Percentiles rank a stretch among this genome's conserved stretches.
These are phyloP conservation scores for Musa acuminata DNA, from an alignment of 176 grass and related monocot species.

Conservation along the genomic window DNA sequence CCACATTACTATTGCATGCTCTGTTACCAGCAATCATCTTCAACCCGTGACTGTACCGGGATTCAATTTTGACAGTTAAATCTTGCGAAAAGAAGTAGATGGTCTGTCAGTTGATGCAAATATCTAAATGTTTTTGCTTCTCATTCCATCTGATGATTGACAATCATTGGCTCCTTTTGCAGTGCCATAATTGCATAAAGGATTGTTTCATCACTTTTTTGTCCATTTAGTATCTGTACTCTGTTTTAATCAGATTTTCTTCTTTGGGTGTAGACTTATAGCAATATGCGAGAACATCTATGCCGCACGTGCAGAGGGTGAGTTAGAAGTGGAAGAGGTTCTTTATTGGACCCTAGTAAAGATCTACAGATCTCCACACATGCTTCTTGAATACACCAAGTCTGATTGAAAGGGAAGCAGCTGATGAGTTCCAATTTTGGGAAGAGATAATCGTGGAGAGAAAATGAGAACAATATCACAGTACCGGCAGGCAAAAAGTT, in stretches of 20 bases:
- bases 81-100: too few relatives aligned
- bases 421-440: background rate
- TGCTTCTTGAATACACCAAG: constrained; percentile 93
- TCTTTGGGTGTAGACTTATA: constrained; percentile 49
- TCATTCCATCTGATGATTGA: too few relatives aligned
- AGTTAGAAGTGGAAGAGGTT: constrained; percentile 95
- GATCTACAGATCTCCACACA: constrained; percentile 86
- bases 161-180: too few relatives aligned
- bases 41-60: too few relatives aligned
- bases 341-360: constrained; percentile 91
- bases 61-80: too few relatives aligned
- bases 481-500: background rate
- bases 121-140: too few relatives aligned
- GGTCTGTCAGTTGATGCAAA: too few relatives aligned
- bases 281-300: constrained; percentile 97
- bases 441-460: background rate
- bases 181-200: too few relatives aligned
- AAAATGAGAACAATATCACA: background rate
- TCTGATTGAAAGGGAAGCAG: constrained; percentile 21
- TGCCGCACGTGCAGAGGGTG: constrained; percentile 85
- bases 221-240: background rate
- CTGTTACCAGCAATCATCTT: too few relatives aligned
- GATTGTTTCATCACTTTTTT: background rate
- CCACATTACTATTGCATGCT: too few relatives aligned
- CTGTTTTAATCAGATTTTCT: constrained; percentile 10